phyloP scores from a whole-genome alignment of 2,329 filamentous ascomycete species.

The Colletotrichum liriopes region DNA sequence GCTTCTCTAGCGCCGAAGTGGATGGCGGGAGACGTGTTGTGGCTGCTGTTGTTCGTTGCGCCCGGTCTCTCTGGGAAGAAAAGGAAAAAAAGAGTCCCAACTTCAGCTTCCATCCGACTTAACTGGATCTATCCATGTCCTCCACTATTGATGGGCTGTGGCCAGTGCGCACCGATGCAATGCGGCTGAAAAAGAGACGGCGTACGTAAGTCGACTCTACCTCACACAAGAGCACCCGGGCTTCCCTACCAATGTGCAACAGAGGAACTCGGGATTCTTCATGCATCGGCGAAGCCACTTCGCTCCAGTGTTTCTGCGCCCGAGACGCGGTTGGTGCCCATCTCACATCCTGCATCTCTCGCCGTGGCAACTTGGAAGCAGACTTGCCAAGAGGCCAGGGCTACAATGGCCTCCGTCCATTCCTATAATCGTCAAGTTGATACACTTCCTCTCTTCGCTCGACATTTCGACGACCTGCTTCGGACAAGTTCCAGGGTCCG shows the following conservation, averaged over 20 bases:
- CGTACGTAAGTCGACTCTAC: slow-evolving; percentile 14
- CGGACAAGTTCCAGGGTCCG: background rate
- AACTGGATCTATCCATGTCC: slow-evolving; percentile 1
- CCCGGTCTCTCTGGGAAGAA: background rate
- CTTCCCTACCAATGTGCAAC: background rate
- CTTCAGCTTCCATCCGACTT: background rate
- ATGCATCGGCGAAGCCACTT: slow-evolving; percentile 9
- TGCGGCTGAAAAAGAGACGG: slow-evolving; percentile 25
- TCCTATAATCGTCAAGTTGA: background rate
- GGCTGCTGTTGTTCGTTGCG: slow-evolving; percentile 23
- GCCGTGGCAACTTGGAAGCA: background rate
- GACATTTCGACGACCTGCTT: background rate
- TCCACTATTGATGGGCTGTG: slow-evolving; percentile 22
- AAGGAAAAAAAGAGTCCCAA: background rate
- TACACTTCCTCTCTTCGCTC: background rate
- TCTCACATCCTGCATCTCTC: background rate
- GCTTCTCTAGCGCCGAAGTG: slow-evolving; percentile 12
- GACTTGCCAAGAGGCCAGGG: background rate
- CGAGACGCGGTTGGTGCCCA: background rate
- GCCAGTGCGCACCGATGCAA: slow-evolving; percentile 27
- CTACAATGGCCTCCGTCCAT: slow-evolving; percentile 11
- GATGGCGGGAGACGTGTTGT: slow-evolving; percentile 24
- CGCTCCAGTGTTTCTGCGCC: background rate
- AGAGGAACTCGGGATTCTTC: slow-evolving; percentile 6
- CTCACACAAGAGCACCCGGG: slow-evolving; percentile 12